phyloP scores from a whole-genome alignment of 169 alveolate genomes.

The Toxoplasma gondii region DNA sequence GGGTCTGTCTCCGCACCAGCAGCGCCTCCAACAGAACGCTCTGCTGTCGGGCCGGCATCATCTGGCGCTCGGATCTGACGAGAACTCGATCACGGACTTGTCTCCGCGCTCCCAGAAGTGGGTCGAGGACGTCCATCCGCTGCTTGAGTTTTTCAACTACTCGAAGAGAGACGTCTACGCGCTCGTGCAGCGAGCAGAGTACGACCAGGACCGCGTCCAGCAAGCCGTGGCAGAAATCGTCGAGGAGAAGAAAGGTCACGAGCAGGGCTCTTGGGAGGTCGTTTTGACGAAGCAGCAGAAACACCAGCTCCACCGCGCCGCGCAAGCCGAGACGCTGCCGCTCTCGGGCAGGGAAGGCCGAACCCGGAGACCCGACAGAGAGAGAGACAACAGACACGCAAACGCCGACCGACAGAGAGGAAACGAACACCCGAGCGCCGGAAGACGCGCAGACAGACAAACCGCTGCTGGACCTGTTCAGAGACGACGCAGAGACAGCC shows the following conservation, averaged over 20 bases:
- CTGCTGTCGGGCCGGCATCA: not conserved
- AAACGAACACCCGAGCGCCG: not conserved
- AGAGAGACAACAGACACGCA: not conserved
- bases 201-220: conserved; percentile 52
- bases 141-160: conserved; percentile 61
- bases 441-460: not conserved
- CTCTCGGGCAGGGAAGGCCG: not conserved
- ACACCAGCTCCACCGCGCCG: conserved; percentile 34
- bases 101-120: conserved; percentile 53
- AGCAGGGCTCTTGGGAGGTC: conserved; percentile 67
- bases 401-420: not conserved
- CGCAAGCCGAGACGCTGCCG: not conserved
- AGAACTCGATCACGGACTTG: not conserved
- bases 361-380: not conserved
- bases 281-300: conserved; percentile 53
- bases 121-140: conserved; percentile 65
- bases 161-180: conserved; percentile 50
- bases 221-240: conserved; percentile 56
- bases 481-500: not conserved
- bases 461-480: not conserved
- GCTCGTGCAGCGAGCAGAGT: conserved; percentile 49
- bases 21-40: not conserved
- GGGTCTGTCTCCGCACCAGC: not conserved
- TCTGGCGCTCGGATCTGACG: not conserved
- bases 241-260: conserved; percentile 61